Evolutionary conservation across 768 basidiomycete genomes (phyloP).

Genomic region (Leucogyrophana mollusca): DNA sequence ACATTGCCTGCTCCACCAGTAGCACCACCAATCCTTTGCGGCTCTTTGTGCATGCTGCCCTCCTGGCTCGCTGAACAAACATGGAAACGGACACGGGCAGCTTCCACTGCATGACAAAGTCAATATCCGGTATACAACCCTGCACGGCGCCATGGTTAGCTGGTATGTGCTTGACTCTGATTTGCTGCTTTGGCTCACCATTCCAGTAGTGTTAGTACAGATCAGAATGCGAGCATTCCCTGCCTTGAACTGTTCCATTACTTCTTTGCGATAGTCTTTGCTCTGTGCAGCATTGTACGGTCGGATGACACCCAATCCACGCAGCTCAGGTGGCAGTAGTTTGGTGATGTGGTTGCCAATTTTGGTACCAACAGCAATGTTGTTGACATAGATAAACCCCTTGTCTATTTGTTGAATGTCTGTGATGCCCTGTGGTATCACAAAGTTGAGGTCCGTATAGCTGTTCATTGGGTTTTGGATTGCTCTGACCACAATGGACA

Average conservation of each 20-base stretch:
- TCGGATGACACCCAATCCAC: constrained; percentile 16
- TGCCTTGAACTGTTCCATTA: too few species aligned
- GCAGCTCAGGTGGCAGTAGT: constrained; percentile 8
- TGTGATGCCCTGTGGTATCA: constrained; percentile 16
- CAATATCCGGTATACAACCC: too few species aligned
- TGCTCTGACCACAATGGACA: constrained; percentile 32
- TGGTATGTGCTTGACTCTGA: too few species aligned
- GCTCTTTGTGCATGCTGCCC: background rate
- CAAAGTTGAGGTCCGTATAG: constrained; percentile 33
- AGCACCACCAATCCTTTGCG: background rate
- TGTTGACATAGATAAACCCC: constrained; percentile 31
- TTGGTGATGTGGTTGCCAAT: constrained; percentile 24
- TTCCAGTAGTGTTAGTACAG: too few species aligned
- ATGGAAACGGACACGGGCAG: constrained; percentile 9
- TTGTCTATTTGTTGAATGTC: constrained; percentile 19
- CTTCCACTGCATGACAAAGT: too few species aligned
- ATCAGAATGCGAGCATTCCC: too few species aligned
- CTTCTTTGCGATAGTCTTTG: too few species aligned
- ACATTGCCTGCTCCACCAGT: background rate
- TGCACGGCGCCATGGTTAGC: too few species aligned
- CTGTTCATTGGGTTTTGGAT: constrained; percentile 32
- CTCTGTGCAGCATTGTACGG: constrained; percentile 11
- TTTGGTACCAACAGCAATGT: constrained; percentile 19
- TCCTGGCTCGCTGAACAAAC: background rate
- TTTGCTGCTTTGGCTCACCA: too few species aligned